Conservation (phyloP, 1,139 yeast species). For the Hansenula sp. region DNA sequence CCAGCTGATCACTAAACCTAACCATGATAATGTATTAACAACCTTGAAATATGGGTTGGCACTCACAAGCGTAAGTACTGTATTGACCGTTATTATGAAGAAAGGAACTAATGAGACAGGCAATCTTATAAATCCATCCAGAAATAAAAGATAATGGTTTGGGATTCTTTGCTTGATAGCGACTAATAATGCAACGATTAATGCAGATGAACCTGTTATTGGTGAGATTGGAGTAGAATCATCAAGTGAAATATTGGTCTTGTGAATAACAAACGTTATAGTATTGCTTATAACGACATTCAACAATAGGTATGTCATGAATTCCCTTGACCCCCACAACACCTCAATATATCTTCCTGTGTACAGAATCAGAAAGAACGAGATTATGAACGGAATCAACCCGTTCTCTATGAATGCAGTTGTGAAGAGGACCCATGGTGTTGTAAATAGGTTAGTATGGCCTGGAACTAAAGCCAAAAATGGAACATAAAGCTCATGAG, state of each 20-base stretch:
- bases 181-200: conserved; percentile 37
- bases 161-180: conserved; percentile 44
- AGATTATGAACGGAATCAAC: conserved; percentile 8
- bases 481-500: conserved; percentile 19
- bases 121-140: conserved; percentile 36
- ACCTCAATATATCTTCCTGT: conserved; percentile 21
- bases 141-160: conserved; percentile 38
- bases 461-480: conserved; percentile 16
- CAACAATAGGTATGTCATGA: conserved; percentile 11
- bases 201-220: conserved; percentile 15
- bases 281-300: conserved; percentile 8
- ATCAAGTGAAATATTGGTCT: not conserved
- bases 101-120: conserved; percentile 40
- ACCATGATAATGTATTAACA: conserved; percentile 9
- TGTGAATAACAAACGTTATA: conserved; percentile 2
- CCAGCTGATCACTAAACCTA: conserved; percentile 36
- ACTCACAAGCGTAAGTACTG: conserved; percentile 15
- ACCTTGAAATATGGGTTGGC: conserved; percentile 11
- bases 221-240: conserved; percentile 5
- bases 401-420: conserved; percentile 18
- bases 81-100: conserved; percentile 23
- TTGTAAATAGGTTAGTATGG: conserved; percentile 6
- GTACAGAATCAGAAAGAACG: conserved; percentile 13
- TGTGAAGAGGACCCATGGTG: conserved; percentile 19
- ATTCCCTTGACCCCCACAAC: conserved; percentile 22